Evolutionary conservation across 228 moss, liverwort and hornwort species (phyloP), one percentile per base, ranked within the genome.

Genomic region (Sphagnum magellanicum): DNA sequence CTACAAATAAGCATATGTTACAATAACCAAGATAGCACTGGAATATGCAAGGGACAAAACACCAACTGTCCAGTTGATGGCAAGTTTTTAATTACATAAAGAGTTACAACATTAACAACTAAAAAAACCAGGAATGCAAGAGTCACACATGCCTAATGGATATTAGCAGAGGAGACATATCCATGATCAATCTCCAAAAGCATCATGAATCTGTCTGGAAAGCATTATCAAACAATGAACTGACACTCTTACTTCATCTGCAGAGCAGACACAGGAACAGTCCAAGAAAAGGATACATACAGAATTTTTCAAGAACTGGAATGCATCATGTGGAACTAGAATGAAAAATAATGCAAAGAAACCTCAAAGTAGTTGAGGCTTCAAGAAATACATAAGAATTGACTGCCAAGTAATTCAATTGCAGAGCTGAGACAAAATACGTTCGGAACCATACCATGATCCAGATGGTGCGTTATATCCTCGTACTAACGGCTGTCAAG

Each of bases 401-500:
- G 12, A 55, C 55, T 55, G 55, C 55, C 55, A 55, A 12, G 3
- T 55, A 55, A 55, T 12, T 55, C 55, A 55, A 55, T 12, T 55
- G 55, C 55, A 55, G 55, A 12, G 55, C 55, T 55, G 9, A 55
- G 8, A 55, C 9, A 55, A 12, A 55, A 55, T 12, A 55, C 89
- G 92, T 95, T 95, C 77, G 92, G 81, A 84, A 92, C 92, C 95
- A 84, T 95, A 92, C 92, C 89, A 91, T 88, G 77, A 81, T 92
- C 83, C 87, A 90, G 95, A 78, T 91, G 92, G 89, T 89, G 92
- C 92, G 91, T 89, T 90, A 86, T 92, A 32, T 32, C 32, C 86
- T 92, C 89, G 82, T 88, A 95, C 92, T 95, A 95, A 81, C 81
- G 85, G 95, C 95, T 95, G 95, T 95, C 92, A 95, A 88, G 89